Evolutionary conservation across 805 yeast genomes (phyloP), one percentile per base, ranked within the genome.

Genomic region (Teunomyces funiuensis): DNA sequence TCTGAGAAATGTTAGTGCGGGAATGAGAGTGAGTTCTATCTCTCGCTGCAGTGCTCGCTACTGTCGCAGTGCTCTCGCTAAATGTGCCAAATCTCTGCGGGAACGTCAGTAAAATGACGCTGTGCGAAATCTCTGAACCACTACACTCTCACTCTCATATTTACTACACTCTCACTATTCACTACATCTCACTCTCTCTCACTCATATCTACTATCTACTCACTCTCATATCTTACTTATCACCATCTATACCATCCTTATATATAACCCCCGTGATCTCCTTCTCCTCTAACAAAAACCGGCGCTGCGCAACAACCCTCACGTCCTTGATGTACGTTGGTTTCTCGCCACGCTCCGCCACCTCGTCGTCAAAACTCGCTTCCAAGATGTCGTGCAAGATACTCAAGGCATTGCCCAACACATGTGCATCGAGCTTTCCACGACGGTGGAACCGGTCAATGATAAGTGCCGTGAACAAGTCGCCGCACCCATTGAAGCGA

Each of bases 401-500:
- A 14, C 39, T 36, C 30, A 64, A 48, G 8, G 58, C 61, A 37
- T 52, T 57, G 2, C 55, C 55, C 17, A 69, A 45, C 17, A 58
- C 58, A 29, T 40, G 6, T 17, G 26, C 29, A n/a, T 31, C 34
- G 22, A 31, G 34, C 13, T 6, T 5, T 10, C 9, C 8, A 14
- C 34, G 25, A 14, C 49, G 39, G 42, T 65, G 65, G 47, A 73
- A 73, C 1, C 68, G 59, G 49, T 83, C 77, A 2, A 83, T 70
- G 14, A 85, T 48, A 11, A 85, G 54, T 0, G 83, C 88, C 2
- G 82, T 69, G 57, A 85, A 83, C 13, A 85, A 60, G 55, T 85
- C 93, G 2, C 93, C 93, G 43, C 86, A 76, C 1, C 93, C 93
- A 29, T 80, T 81, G 56, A 84, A 85, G 1, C 69, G 63, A 7